Base-by-base conservation (phyloP, 2,329 filamentous ascomycete genomes). In the Aspergillus sp. region DNA sequence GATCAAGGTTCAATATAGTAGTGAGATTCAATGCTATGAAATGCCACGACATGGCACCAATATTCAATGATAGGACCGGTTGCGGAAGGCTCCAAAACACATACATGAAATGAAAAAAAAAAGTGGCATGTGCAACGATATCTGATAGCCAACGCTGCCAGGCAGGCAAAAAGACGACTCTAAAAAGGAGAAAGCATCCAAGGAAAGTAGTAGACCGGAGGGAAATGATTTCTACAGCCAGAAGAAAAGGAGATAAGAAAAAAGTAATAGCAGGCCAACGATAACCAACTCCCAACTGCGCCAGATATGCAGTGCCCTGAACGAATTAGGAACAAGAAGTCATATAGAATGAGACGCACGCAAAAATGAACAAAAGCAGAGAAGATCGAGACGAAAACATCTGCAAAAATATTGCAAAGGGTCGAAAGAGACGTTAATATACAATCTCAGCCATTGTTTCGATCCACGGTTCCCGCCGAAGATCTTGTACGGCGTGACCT, bases 291-390 rank as follows among this genome's bases (percentile, higher is more conserved):
- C 64, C 65, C 5, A 51, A 57, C 62, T 61, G 66, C 66, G 65
- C 66, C 65, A 64, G 56, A 30, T 50, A 71, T 70, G 69, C 68
- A 66, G 55, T 64, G 41, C 58, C 59, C 61, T 19, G 34, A 39
- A 45, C 51, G 27, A 33, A 20, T 30, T 40, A 20, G 46, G 30
- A 58, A 49, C 17, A 22, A 33, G 5, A 47, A 50, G 27, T 42
- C 30, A n/a, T 24, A 30, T 30, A 11, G 9, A 34, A 34, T n/a
- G 15, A 44, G 13, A 7, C 0, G 34, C 33, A 49, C 5, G 27
- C 12, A 49, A 22, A 13, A 30, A 4, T 20, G 6, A 19, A 17
- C 7, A 19, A 27, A 50, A 47, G 46, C 37, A 49, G 37, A 47
- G 19, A 48, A 46, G 41, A 20, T 15, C 19, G 24, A 47, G 22